Conservation (phyloP, 225 moss, liverwort and hornwort species). For the Antitrichia curtipendula region DNA sequence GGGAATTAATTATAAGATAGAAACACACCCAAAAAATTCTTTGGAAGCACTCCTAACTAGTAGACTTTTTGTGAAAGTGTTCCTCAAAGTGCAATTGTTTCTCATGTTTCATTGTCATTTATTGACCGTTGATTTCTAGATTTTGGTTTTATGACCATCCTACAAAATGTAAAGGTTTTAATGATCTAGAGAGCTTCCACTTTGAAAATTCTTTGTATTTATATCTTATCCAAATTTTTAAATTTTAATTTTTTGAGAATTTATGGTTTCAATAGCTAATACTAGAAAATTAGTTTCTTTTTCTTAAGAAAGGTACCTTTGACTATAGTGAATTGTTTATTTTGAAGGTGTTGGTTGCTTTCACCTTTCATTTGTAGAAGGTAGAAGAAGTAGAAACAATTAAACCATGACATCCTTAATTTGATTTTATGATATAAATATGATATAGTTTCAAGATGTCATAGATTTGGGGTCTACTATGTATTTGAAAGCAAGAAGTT, state of each 20-base stretch:
- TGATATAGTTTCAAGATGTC: neutral
- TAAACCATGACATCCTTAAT: neutral
- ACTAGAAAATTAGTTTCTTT: no score
- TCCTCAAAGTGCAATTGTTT: neutral
- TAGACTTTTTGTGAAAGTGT: neutral
- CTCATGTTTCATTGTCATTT: accelerated
- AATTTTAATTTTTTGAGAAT: no score
- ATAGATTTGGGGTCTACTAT: accelerated
- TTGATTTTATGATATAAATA: neutral
- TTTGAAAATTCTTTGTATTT: neutral
- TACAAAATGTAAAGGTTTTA: neutral
- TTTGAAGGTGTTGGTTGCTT: accelerated
- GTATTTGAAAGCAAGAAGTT: neutral
- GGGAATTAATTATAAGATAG: no score
- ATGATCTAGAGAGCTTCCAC: accelerated
- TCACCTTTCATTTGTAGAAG: accelerated
- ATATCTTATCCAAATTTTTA: neutral
- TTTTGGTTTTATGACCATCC: accelerated
- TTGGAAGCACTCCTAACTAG: accelerated
- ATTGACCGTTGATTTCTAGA: neutral
- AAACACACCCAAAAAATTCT: accelerated
- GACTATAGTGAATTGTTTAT: accelerated
- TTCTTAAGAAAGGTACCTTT: neutral
- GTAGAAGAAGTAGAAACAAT: neutral
- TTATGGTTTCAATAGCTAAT: no score